Evolutionary conservation across 495 filamentous ascomycete species (phyloP), one percentile per base, ranked within the genome.

Genomic region (Immersiella caudata): DNA sequence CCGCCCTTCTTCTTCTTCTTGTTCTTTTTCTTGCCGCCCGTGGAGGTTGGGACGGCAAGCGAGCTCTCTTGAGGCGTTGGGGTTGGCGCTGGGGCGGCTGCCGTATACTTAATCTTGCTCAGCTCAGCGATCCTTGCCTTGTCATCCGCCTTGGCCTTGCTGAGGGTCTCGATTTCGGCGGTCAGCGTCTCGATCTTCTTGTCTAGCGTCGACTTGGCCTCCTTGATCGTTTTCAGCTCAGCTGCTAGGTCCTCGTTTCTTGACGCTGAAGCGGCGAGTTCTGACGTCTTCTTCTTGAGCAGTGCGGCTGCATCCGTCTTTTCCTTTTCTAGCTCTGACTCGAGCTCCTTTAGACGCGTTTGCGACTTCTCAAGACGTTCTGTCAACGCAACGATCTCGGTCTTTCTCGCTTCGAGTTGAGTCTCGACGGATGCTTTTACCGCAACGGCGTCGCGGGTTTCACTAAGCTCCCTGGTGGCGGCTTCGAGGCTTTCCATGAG

Each of bases 1-100:
- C 77, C 81, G 60, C 86, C 88, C 49, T 87, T 88, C 83, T 93
- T 96, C 84, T 95, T 96, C 83, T 94, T 97, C 76, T 94, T 95
- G 60, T 89, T 91, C 57, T 91, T 95, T 74, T 92, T 97, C 81
- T 93, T 95, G 76, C 78, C 77, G 6, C 73, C 78, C n/a, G 71
- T 69, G 12, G 73, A 2, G 11, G 40, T 54, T 22, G 79, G 61
- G 6, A 70, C 59, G 14, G 68, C 65, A 25, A 65, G 60, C 5
- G 58, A 40, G 35, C 33, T n/a, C 1, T 51, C 27, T 25, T 65
- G 61, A 20, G 74, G 55, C 24, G 70, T 21, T 54, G 12, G 51
- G 25, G 67, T 36, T 11, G 75, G 62, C 26, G 68, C 64, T 16
- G 63, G 52, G 0, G 68, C 51, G 0, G 66, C 56, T 0, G 71